A percentile compares a stretch with the other conserved stretches of the same genome.
phyloP scores from a whole-genome alignment of 1,284 basidiomycete species.

The Tausonia pullulans region DNA sequence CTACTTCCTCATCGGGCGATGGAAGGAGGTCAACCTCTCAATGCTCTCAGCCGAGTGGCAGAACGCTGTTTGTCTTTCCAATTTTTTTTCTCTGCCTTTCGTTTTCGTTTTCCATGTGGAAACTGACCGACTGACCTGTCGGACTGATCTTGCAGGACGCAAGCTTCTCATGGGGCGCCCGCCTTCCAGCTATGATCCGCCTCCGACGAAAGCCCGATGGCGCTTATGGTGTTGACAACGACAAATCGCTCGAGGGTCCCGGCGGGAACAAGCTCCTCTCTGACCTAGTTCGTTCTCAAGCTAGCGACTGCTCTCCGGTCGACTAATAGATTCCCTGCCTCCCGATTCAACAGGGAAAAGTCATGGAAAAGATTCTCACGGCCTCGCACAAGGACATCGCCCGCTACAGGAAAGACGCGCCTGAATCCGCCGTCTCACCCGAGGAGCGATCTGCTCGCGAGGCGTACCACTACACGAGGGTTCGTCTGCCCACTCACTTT shows the following conservation, averaged over 20 bases:
- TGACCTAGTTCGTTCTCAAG: constrained; percentile 50
- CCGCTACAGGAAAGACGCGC: constrained; percentile 45
- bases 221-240: constrained; percentile 69
- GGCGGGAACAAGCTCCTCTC: constrained; percentile 61
- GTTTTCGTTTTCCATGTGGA: constrained; percentile 53
- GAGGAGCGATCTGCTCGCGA: constrained; percentile 42
- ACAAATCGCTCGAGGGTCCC: constrained; percentile 41
- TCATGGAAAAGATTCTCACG: constrained; percentile 84
- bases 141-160: constrained; percentile 37
- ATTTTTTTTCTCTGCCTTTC: constrained; percentile 42
- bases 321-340: neutral
- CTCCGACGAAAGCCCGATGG: constrained; percentile 46
- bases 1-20: constrained; percentile 36
- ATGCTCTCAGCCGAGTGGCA: constrained; percentile 24
- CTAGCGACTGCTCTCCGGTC: neutral
- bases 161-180: constrained; percentile 67
- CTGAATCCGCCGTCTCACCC: constrained; percentile 31
- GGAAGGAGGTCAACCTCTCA: constrained; percentile 26
- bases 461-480: constrained; percentile 74
- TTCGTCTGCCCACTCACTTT: constrained; percentile 27
- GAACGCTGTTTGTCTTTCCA: constrained; percentile 1
- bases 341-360: constrained; percentile 50
- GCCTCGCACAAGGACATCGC: constrained; percentile 53
- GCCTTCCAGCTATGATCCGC: constrained; percentile 61
- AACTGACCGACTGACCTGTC: constrained; percentile 14